Base-by-base conservation (phyloP, 345 rosid species). In the Rhizophora mangle region DNA sequence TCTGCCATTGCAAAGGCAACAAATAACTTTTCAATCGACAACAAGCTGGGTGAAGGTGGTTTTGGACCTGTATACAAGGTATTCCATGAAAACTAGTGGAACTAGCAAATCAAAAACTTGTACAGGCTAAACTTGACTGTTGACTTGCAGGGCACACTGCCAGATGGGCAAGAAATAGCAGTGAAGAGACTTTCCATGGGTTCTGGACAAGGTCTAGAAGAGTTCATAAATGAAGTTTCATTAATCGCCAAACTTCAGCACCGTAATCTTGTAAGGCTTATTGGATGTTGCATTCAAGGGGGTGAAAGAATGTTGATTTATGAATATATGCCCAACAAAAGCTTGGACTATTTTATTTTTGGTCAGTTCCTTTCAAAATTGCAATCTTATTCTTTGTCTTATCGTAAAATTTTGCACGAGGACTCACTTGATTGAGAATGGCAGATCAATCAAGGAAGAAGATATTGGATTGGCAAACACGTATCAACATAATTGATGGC, bases 1-100 rank as follows among this genome's bases (percentile, higher is more conserved):
- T 22, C 26, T 27, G 29, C 56, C 10, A 20, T 71, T 63, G 60
- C 49, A 22, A 43, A 63, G 31, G 74, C 84, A 29, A 76, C 84
- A 0, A 5, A 78, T 4, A 61, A 70, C 13, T 83, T 80, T 43
- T 76, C 79, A 0, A 29, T 6, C 1, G 19, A 30, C 3, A 83
- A 73, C 27, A 69, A 75, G 66, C 76, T 78, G 26, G 83, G 83
- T 49, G 74, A 80, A 59, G 80, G 86, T 62, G 82, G 86, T 24
- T 82, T 80, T 52, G 83, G 86, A 61, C 71, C 79, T 60, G 75
- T 77, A 0, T 72, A 64, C 64, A 72, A 77, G 77, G 81, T 77
- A 29, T 62, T 4, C 19, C 49, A 43, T 43, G 49, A 11, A 43
- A 13, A 43, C 18, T 13, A 32, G 20, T 16, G 11, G 31, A 5